These are phyloP conservation scores for Diospyros lotus DNA, from an alignment of 148 eudicot species.

Conservation along the genomic window DNA sequence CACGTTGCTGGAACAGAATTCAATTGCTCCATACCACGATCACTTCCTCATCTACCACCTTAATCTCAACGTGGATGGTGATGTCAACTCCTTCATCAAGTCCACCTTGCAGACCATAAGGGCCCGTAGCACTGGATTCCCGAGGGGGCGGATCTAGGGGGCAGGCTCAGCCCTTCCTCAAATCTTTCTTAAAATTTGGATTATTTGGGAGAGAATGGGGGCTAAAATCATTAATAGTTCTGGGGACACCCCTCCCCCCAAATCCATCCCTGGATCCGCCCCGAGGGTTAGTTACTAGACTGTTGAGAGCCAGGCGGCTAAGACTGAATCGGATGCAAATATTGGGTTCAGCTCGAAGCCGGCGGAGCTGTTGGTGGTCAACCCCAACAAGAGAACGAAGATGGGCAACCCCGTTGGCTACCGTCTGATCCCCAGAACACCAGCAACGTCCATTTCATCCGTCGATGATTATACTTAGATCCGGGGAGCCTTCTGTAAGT, in stretches of 20 bases:
- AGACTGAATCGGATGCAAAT: conserved; percentile 38
- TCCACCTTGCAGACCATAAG: conserved; percentile 20
- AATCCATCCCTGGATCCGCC: too few species aligned
- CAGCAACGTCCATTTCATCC: conserved; percentile 14
- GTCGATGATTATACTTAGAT: conserved; percentile 44
- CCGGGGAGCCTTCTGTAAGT: conserved; percentile 35
- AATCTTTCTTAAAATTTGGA: too few species aligned
- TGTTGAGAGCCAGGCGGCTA: conserved; percentile 27
- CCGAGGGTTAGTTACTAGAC: conserved; percentile 44
- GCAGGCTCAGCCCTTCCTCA: too few species aligned
- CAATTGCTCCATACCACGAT: conserved; percentile 41
- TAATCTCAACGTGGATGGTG: conserved; percentile 45
- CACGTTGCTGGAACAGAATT: conserved; percentile 42
- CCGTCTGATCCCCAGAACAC: conserved; percentile 31
- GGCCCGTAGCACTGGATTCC: conserved; percentile 12
- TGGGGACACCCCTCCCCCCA: too few species aligned
- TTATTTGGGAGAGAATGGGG: too few species aligned
- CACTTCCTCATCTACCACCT: conserved; percentile 52
- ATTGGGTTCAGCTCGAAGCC: conserved; percentile 23
- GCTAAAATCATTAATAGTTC: too few species aligned
- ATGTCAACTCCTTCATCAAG: conserved; percentile 41
- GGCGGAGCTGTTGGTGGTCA: conserved; percentile 31
- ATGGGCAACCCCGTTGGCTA: conserved; percentile 49
- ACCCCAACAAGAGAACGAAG: conserved; percentile 40
- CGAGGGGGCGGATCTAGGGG: too few species aligned